Percentiles rank a stretch among this genome's conserved stretches.
Conservation (phyloP, 2,329 filamentous ascomycete genomes). For the Aureobasidium sp. region DNA sequence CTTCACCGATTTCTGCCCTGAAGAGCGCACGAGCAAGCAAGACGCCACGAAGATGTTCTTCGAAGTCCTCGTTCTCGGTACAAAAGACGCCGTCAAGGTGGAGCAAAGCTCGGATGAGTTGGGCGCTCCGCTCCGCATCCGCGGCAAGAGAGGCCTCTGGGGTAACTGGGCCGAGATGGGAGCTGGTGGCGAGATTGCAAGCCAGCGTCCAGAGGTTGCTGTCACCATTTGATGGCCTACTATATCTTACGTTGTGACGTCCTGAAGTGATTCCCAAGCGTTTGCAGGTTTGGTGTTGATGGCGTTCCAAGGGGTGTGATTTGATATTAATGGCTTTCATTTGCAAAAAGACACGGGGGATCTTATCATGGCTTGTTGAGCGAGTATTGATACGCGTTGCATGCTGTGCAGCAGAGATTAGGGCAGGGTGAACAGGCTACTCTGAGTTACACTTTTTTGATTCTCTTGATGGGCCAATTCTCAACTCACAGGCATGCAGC, state of each 20-base stretch:
- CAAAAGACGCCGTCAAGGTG: slow-evolving; percentile 95
- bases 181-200: slow-evolving; percentile 19
- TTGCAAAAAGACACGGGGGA: not conserved
- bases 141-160: slow-evolving; percentile 93
- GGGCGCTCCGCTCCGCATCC: slow-evolving; percentile 71
- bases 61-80: slow-evolving; percentile 87
- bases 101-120: slow-evolving; percentile 64
- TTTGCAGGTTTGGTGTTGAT: not conserved
- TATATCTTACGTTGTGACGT: slow-evolving; percentile 5
- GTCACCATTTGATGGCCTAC: slow-evolving; percentile 1
- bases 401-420: not conserved
- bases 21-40: slow-evolving; percentile 67
- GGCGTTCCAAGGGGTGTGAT: not conserved
- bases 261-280: not conserved
- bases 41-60: slow-evolving; percentile 99
- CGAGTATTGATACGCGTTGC: not conserved
- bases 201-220: slow-evolving; percentile 4
- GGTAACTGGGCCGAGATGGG: slow-evolving; percentile 82
- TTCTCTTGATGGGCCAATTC: not conserved
- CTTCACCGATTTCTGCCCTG: slow-evolving; percentile 86
- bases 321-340: not conserved
- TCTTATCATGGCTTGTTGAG: slow-evolving; percentile 5
- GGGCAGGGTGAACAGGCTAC: not conserved
- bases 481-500: not conserved
- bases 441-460: not conserved